These are phyloP conservation scores for Raphanus raphanistrum DNA, from an alignment of 345 rosid species.

Conservation along the genomic window DNA sequence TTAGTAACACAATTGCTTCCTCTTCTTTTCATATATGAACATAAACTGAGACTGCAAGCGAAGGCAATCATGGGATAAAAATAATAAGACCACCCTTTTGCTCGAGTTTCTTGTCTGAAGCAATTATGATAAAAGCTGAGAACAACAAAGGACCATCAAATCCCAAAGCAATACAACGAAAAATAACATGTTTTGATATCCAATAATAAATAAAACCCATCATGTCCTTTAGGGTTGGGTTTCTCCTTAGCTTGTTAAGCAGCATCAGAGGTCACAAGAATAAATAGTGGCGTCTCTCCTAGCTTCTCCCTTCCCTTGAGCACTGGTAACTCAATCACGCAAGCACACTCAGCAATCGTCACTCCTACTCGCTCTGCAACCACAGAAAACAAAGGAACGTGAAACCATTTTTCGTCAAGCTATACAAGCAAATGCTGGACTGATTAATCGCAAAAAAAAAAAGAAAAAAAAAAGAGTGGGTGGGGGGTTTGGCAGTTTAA, in stretches of 20 bases:
- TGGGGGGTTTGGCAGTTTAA: not conserved
- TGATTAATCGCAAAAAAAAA: not conserved
- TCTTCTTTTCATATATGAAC: not conserved
- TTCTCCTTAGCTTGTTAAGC: constrained; percentile 3
- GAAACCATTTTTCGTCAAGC: no score
- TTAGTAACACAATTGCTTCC: constrained; percentile 51
- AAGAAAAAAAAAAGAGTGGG: not conserved
- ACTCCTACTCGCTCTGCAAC: constrained; percentile 88
- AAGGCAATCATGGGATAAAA: not conserved
- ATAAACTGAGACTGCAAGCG: not conserved
- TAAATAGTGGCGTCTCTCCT: constrained; percentile 76
- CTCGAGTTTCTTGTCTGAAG: not conserved
- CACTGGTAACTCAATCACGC: constrained; percentile 87
- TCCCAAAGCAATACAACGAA: constrained; percentile 20
- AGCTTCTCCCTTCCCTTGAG: constrained; percentile 86
- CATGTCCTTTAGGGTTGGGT: not conserved
- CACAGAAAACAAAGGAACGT: not conserved
- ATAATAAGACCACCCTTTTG: not conserved
- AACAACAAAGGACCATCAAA: constrained; percentile 23
- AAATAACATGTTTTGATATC: constrained; percentile 17
- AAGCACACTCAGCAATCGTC: constrained; percentile 87
- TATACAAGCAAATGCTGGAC: not conserved
- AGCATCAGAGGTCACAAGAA: constrained; percentile 58
- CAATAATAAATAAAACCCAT: not conserved
- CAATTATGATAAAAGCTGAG: constrained; percentile 26